Conservation (phyloP, 495 filamentous ascomycete genomes). For the Hyaloscypha finlandica region DNA sequence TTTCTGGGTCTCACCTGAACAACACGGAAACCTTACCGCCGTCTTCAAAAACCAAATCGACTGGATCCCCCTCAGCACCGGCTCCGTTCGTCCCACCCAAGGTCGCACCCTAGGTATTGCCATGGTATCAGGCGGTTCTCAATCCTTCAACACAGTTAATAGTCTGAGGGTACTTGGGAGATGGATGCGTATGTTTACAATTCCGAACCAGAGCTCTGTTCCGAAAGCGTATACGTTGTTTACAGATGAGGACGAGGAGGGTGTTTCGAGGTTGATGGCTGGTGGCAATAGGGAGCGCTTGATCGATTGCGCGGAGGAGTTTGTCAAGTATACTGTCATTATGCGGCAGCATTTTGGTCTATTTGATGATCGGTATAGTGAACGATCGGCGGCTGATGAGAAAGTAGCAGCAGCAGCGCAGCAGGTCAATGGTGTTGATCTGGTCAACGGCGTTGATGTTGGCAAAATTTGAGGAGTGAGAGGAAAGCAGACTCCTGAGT, state of each 20-base stretch:
- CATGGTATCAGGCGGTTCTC: slow-evolving; percentile 66
- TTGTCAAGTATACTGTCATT: slow-evolving; percentile 71
- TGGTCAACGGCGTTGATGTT: too few species aligned
- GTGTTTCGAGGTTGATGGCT: slow-evolving; percentile 54
- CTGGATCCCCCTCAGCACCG: slow-evolving; percentile 67
- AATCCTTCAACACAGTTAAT: slow-evolving; percentile 75
- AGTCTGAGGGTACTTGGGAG: slow-evolving; percentile 66
- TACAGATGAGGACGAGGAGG: slow-evolving; percentile 43
- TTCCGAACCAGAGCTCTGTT: slow-evolving; percentile 69
- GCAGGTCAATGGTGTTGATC: too few species aligned
- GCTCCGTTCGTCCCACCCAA: slow-evolving; percentile 68
- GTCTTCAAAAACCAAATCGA: slow-evolving; percentile 79
- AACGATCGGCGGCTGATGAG: too few species aligned
- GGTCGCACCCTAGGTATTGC: slow-evolving; percentile 66
- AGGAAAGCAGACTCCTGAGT: too few species aligned
- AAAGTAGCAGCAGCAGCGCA: too few species aligned
- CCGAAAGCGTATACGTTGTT: slow-evolving; percentile 69
- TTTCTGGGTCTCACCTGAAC: slow-evolving; percentile 68
- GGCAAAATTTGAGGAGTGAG: too few species aligned
- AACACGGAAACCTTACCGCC: slow-evolving; percentile 70
- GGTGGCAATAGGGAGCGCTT: slow-evolving; percentile 66
- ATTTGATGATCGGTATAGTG: slow-evolving; percentile 68
- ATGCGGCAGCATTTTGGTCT: slow-evolving; percentile 63
- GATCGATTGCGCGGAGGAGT: slow-evolving; percentile 78
- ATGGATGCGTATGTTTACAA: slow-evolving; percentile 79